A percentile compares a stretch with the other conserved stretches of the same genome.
These are phyloP conservation scores for Panaeolus papilionaceus DNA, from an alignment of 768 basidiomycete species.

Conservation along the genomic window DNA sequence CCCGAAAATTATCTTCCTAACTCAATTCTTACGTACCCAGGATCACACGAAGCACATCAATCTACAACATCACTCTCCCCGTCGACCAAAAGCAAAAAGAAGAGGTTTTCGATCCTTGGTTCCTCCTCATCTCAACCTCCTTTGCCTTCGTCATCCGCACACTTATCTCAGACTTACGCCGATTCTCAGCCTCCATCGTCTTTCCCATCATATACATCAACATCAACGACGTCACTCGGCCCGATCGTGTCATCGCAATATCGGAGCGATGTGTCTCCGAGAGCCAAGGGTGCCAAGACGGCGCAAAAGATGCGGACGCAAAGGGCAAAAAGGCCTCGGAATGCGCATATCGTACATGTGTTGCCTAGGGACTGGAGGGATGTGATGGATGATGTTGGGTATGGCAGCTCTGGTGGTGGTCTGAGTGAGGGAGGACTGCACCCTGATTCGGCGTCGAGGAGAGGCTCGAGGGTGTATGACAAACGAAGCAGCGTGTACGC, in stretches of 20 bases:
- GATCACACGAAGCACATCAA: not conserved
- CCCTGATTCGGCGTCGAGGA: not conserved
- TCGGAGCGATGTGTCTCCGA: not conserved
- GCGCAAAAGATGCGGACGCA: not conserved
- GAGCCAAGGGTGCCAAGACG: not conserved
- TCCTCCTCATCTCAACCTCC: not conserved
- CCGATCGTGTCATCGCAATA: not conserved
- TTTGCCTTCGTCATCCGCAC: no score
- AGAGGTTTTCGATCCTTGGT: not conserved
- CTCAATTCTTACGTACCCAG: not conserved
- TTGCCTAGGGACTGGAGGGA: conserved; percentile 4
- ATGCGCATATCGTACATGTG: conserved; percentile 13
- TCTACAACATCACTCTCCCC: not conserved
- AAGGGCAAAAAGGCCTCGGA: not conserved
- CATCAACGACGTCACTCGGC: not conserved
- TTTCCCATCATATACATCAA: not conserved
- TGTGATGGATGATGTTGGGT: not conserved
- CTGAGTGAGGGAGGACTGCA: not conserved
- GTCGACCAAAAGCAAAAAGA: not conserved
- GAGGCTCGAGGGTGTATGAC: not conserved
- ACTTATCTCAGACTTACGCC: not conserved
- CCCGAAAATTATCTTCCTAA: not conserved
- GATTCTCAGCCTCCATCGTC: no score
- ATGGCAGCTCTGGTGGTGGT: not conserved
- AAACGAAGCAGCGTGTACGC: no score